Evolutionary conservation across 441 rosid genomes (phyloP).

Genomic region (Populus hybrid): DNA sequence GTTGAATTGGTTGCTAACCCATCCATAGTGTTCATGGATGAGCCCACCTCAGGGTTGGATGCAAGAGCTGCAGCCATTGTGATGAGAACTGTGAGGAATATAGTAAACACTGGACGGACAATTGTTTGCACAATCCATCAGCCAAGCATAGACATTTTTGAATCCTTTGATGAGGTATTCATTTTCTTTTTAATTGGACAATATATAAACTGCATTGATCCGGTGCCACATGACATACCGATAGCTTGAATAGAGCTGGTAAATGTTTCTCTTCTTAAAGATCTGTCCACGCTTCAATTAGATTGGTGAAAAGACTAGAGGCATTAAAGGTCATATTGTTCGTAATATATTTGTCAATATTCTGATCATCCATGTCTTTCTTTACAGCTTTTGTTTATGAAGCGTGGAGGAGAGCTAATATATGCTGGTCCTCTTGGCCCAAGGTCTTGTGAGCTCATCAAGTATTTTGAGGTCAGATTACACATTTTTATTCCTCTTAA

Average conservation of each 20-base stretch:
- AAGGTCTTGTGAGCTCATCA: slow-evolving; percentile 72
- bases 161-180: slow-evolving; percentile 90
- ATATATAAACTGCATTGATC: neutral
- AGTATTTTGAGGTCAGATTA: slow-evolving; percentile 72
- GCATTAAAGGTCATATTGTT: neutral
- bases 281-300: neutral
- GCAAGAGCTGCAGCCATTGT: slow-evolving; percentile 98
- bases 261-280: neutral
- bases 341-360: neutral
- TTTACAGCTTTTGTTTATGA: slow-evolving; percentile 91
- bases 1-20: slow-evolving; percentile 96
- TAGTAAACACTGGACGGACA: slow-evolving; percentile 92
- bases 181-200: slow-evolving; percentile 13
- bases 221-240: neutral
- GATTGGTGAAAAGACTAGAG: neutral
- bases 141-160: slow-evolving; percentile 96
- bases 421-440: slow-evolving; percentile 96
- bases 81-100: slow-evolving; percentile 98
- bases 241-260: neutral
- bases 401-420: slow-evolving; percentile 94
- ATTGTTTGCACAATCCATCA: slow-evolving; percentile 98
- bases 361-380: neutral
- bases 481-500: slow-evolving; percentile 18
- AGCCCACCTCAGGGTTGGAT: slow-evolving; percentile 95
- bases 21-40: slow-evolving; percentile 96